Conservation (phyloP, 1,284 basidiomycete species). For the Agaricales sp. region DNA sequence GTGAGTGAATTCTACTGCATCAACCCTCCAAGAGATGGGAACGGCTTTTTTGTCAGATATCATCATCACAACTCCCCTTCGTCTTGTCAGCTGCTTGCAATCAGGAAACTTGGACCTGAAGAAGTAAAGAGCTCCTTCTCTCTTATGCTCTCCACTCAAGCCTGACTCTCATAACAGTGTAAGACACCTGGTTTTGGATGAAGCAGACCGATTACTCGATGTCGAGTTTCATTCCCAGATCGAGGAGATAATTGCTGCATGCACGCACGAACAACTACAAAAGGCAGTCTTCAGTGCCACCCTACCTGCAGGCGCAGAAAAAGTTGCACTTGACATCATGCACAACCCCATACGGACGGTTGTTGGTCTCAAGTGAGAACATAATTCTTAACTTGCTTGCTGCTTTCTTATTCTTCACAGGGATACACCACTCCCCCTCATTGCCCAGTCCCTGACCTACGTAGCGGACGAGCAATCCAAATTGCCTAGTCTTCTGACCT, state of each 20-base stretch:
- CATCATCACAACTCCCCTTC: conserved; percentile 73
- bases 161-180: conserved; percentile 38
- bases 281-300: conserved; percentile 95
- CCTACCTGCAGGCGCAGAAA: conserved; percentile 82
- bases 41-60: conserved; percentile 41
- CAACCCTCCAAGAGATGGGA: conserved; percentile 2
- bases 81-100: conserved; percentile 67
- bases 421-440: conserved; percentile 79
- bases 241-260: conserved; percentile 82
- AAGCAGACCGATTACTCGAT: conserved; percentile 88
- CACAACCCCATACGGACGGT: conserved; percentile 80
- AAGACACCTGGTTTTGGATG: conserved; percentile 79
- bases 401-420: conserved; percentile 29
- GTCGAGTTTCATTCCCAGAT: conserved; percentile 84
- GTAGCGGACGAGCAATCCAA: conserved; percentile 92
- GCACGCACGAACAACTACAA: conserved; percentile 62
- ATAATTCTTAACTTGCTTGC: conserved; percentile 4
- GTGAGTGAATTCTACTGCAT: conserved; percentile 28
- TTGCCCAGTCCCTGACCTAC: conserved; percentile 83
- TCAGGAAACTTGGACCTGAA: conserved; percentile 55
- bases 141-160: neutral
- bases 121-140: conserved; percentile 42
- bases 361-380: conserved; percentile 81
- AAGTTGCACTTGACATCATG: conserved; percentile 79
- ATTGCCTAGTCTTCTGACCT: conserved; percentile 71